Evolutionary conservation across 257 asterid species (phyloP).

Genomic region (Nicotiana tabacum): DNA sequence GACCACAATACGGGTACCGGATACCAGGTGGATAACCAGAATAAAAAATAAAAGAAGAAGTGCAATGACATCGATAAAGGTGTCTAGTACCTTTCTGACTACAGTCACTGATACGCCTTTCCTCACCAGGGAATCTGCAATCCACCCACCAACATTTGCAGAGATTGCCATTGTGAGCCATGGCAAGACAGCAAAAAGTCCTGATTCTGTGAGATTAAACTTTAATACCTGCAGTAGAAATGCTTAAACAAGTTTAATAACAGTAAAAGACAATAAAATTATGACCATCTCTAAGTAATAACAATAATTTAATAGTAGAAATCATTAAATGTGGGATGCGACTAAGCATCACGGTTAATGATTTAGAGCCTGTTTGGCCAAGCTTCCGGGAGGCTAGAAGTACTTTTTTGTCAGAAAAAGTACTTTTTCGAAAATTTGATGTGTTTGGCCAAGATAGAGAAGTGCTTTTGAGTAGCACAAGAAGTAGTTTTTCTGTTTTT

Average conservation of each 20-base stretch:
- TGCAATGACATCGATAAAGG: not conserved
- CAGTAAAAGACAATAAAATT: not conserved
- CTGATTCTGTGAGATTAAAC: conserved; percentile 75
- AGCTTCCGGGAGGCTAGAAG: too few species aligned
- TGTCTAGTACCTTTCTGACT: conserved; percentile 66
- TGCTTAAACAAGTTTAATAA: not conserved
- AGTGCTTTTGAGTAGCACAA: too few species aligned
- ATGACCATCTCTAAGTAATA: not conserved
- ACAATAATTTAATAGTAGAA: not conserved
- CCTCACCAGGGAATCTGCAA: conserved; percentile 83
- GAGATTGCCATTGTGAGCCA: conserved; percentile 91
- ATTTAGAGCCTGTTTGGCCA: not conserved
- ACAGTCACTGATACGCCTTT: conserved; percentile 72
- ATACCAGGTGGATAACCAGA: too few species aligned
- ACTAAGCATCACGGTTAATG: not conserved
- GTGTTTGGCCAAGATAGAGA: too few species aligned
- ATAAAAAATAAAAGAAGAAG: not conserved
- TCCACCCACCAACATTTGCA: conserved; percentile 92
- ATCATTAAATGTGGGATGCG: not conserved
- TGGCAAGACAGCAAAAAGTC: conserved; percentile 68
- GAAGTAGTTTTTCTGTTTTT: too few species aligned
- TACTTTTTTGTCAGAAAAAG: too few species aligned
- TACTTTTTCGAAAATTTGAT: too few species aligned
- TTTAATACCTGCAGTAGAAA: conserved; percentile 65
- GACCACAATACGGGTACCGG: too few species aligned